A percentile compares a stretch with the other conserved stretches of the same genome.
These are phyloP conservation scores for Candida broadrunensis DNA, from an alignment of 805 yeast species.

Conservation along the genomic window DNA sequence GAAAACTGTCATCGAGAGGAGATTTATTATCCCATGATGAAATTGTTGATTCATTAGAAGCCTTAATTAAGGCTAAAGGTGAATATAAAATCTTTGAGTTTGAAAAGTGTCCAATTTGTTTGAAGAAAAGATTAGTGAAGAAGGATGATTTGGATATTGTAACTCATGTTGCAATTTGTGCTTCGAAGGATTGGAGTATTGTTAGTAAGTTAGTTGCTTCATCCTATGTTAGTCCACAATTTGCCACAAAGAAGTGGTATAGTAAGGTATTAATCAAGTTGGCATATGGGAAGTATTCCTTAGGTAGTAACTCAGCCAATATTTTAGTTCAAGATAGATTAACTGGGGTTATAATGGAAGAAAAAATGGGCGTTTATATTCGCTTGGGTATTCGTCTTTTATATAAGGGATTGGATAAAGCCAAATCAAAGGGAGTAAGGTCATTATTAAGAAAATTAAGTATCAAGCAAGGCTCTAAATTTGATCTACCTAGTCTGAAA, in stretches of 20 bases:
- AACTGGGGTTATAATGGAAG: conserved; percentile 88
- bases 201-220: conserved; percentile 63
- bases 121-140: conserved; percentile 51
- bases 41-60: conserved; percentile 46
- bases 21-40: conserved; percentile 45
- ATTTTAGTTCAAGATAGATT: conserved; percentile 89
- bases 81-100: conserved; percentile 51
- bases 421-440: conserved; percentile 58
- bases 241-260: conserved; percentile 89
- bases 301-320: conserved; percentile 91
- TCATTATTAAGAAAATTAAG: conserved; percentile 63
- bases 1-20: conserved; percentile 52
- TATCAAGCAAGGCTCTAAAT: conserved; percentile 78
- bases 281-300: conserved; percentile 80
- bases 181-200: conserved; percentile 70
- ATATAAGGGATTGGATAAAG: conserved; percentile 69
- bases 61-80: conserved; percentile 21
- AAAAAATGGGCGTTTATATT: conserved; percentile 86
- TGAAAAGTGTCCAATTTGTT: conserved; percentile 79
- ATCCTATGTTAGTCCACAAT: conserved; percentile 71
- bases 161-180: conserved; percentile 87
- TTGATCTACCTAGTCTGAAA: conserved; percentile 67
- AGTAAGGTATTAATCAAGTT: conserved; percentile 76
- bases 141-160: conserved; percentile 65
- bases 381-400: conserved; percentile 82